These are phyloP conservation scores for Euryodendron excelsum DNA, from an alignment of 148 eudicot genomes.

Conservation along the genomic window DNA sequence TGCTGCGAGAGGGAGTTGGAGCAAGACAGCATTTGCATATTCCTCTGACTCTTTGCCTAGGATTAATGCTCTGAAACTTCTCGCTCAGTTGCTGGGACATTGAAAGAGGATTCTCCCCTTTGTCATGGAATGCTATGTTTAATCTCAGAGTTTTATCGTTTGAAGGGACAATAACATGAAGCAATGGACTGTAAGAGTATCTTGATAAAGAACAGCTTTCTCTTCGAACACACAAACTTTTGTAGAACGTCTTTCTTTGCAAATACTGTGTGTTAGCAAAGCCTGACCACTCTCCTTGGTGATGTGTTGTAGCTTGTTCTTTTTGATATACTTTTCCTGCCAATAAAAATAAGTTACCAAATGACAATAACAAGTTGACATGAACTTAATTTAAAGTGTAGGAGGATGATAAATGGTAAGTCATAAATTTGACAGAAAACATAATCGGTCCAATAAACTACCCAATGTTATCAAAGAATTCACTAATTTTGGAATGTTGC, in stretches of 20 bases:
- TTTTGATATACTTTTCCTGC: conserved; percentile 47
- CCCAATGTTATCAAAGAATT: neutral
- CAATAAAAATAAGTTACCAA: neutral
- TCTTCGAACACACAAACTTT: conserved; percentile 27
- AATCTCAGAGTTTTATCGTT: conserved; percentile 27
- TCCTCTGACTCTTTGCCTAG: conserved; percentile 37
- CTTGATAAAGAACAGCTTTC: conserved; percentile 35
- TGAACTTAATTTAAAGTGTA: neutral
- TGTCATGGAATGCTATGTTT: conserved; percentile 15
- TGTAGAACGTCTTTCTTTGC: conserved; percentile 20
- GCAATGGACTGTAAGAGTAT: conserved; percentile 35
- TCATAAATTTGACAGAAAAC: neutral
- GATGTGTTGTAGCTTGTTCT: conserved; percentile 30
- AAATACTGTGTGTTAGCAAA: conserved; percentile 32
- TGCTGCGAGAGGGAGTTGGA: conserved; percentile 31
- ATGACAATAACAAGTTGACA: neutral
- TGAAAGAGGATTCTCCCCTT: conserved; percentile 19
- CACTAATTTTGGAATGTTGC: neutral
- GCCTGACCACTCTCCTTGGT: conserved; percentile 40
- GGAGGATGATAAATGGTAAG: neutral
- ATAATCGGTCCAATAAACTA: neutral
- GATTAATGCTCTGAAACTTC: conserved; percentile 27
- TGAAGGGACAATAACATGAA: conserved; percentile 28
- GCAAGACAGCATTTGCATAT: conserved; percentile 34
- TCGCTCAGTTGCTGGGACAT: conserved; percentile 23